These are phyloP conservation scores for Metarhizium humberi DNA, from an alignment of 2,329 filamentous ascomycete genomes.

Conservation along the genomic window DNA sequence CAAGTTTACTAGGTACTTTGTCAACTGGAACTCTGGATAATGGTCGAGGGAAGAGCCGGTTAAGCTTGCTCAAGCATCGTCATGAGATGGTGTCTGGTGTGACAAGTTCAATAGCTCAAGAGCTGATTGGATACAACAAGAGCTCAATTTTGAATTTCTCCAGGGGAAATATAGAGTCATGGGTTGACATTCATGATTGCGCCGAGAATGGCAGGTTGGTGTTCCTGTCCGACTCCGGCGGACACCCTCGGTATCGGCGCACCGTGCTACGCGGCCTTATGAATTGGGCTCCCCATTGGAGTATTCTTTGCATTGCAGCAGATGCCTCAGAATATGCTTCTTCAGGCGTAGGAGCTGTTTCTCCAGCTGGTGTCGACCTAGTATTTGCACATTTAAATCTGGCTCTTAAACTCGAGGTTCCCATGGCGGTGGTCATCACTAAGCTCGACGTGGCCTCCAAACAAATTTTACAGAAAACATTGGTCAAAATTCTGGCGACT, in stretches of 20 bases:
- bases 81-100: slow-evolving; percentile 89
- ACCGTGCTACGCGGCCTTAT: slow-evolving; percentile 86
- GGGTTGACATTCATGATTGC: slow-evolving; percentile 85
- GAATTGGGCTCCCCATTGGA: slow-evolving; percentile 94
- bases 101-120: slow-evolving; percentile 90
- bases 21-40: slow-evolving; percentile 87
- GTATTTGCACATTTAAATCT: slow-evolving; percentile 75
- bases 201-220: slow-evolving; percentile 67
- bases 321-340: slow-evolving; percentile 50
- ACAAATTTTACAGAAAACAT: slow-evolving; percentile 55
- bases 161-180: slow-evolving; percentile 77
- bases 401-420: slow-evolving; percentile 70
- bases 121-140: slow-evolving; percentile 74
- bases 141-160: slow-evolving; percentile 69
- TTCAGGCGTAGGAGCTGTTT: slow-evolving; percentile 27
- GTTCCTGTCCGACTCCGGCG: slow-evolving; percentile 86
- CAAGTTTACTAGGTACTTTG: slow-evolving; percentile 77
- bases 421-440: slow-evolving; percentile 75
- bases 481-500: slow-evolving; percentile 65
- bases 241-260: slow-evolving; percentile 78
- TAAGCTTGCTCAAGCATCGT: slow-evolving; percentile 82
- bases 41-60: slow-evolving; percentile 77
- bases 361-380: slow-evolving; percentile 55
- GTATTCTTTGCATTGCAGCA: slow-evolving; percentile 75
- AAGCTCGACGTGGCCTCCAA: slow-evolving; percentile 84